Base-by-base conservation (phyloP, 257 asterid genomes). In the Capsicum pubescens region DNA sequence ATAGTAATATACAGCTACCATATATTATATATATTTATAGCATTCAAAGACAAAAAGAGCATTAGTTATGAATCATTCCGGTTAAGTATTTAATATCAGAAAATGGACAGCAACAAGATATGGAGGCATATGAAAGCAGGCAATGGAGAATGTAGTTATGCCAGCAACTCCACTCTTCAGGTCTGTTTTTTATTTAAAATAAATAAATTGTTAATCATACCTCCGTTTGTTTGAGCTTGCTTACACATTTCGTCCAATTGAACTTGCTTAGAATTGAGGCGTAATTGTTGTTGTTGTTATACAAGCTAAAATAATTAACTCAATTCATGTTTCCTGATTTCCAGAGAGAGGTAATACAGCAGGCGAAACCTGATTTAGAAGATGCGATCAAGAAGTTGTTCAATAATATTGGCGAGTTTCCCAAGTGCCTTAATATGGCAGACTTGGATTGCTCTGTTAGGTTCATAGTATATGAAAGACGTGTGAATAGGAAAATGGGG, bases 401-500 rank as follows among this genome's bases (percentile, higher is more conserved):
- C 81, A 21, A 39, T 4, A n/a, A 3, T 19, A 32, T 1, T 19
- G 48, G 52, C 42, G 67, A 32, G 17, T 19, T 8, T 15, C 48
- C 84, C 19, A 58, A 61, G 19, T 79, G 88, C 82, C 60, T 87
- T 4, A 84, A 54, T 60, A 79, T 90, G 11, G 88, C 83, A 56
- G 93, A 90, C 13, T 55, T 90, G 82, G 93, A 91, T 1, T 89
- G 92, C 84, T 84, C 89, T 26, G 1, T 26, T 26, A 1, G 32
- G 32, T 26, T 26, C 32, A 26, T 26, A 26, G 32, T 0, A 26
- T 26, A 26, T 26, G 32, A 26, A 26, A 26, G 32, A 26, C 0
- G 32, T 26, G 32, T 26, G 32, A 26, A 26, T 26, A 1, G 1
- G 1, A 26, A 26, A 26, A 26, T 26, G 1, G 32, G 32, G 32